phyloP scores from a whole-genome alignment of 352 stramenopile species.

The Blastocystis sp. region DNA sequence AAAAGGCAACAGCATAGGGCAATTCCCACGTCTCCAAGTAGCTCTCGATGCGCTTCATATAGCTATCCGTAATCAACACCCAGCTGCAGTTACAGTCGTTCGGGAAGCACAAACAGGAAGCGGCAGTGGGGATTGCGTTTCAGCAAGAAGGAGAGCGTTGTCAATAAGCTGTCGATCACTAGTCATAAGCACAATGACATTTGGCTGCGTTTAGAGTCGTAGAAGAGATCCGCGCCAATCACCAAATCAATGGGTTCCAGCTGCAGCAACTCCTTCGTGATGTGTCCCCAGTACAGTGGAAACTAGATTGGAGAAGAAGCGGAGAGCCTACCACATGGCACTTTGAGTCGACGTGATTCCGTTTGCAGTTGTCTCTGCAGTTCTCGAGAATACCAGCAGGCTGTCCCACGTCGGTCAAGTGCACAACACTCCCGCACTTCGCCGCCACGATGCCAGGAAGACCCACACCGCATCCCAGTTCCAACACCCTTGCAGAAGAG shows the following conservation, averaged over 20 bases:
- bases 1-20: not conserved
- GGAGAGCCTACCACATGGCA: not conserved
- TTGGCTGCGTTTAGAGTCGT: slow-evolving; percentile 30
- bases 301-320: not conserved
- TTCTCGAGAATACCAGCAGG: slow-evolving; percentile 44
- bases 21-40: not conserved
- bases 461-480: slow-evolving; percentile 48
- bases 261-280: not conserved
- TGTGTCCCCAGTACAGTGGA: slow-evolving; percentile 19
- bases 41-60: not conserved
- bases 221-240: slow-evolving; percentile 44
- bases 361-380: slow-evolving; percentile 43
- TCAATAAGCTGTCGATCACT: slow-evolving; percentile 37
- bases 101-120: slow-evolving; percentile 49
- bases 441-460: slow-evolving; percentile 40
- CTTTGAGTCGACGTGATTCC: not conserved
- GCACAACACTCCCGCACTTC: slow-evolving; percentile 13
- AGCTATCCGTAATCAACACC: not conserved
- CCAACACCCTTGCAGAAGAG: not conserved
- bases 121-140: slow-evolving; percentile 2
- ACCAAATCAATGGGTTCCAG: slow-evolving; percentile 22
- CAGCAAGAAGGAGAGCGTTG: slow-evolving; percentile 28
- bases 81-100: not conserved
- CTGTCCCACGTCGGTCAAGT: slow-evolving; percentile 9
- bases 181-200: not conserved